Conservation (phyloP, 805 yeast genomes). For the Teunomyces panamensis region DNA sequence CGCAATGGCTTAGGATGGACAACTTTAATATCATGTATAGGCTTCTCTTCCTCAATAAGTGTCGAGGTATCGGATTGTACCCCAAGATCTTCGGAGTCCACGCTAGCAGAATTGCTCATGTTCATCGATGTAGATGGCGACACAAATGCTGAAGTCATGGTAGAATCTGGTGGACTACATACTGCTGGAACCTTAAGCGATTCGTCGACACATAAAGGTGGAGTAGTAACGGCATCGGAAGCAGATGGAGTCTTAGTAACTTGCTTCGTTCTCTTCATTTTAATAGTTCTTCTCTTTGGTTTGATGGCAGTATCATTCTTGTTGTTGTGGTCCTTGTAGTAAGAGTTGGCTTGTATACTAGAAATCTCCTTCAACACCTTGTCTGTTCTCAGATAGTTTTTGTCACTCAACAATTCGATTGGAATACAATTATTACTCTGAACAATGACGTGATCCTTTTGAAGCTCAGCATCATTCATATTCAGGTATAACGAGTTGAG, state of each 20-base stretch:
- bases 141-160: background rate
- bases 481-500: constrained; percentile 34
- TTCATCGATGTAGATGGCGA: background rate
- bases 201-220: constrained; percentile 1
- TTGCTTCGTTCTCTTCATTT: constrained; percentile 16
- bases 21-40: constrained; percentile 1
- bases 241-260: constrained; percentile 5
- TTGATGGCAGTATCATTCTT: constrained; percentile 19
- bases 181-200: background rate
- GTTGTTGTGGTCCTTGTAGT: constrained; percentile 27
- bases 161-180: constrained; percentile 2
- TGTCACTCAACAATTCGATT: constrained; percentile 30
- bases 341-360: constrained; percentile 44
- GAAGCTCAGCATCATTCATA: constrained; percentile 21
- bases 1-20: constrained; percentile 15
- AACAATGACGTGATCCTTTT: constrained; percentile 5
- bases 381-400: constrained; percentile 29
- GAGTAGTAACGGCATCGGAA: background rate
- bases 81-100: background rate
- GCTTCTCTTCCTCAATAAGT: constrained; percentile 7
- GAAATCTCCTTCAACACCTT: constrained; percentile 40
- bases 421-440: constrained; percentile 36
- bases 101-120: background rate
- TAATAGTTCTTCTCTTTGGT: constrained; percentile 45
- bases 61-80: constrained; percentile 9